Evolutionary conservation across 805 yeast genomes (phyloP).

Genomic region (Lachancea kluyveri): DNA sequence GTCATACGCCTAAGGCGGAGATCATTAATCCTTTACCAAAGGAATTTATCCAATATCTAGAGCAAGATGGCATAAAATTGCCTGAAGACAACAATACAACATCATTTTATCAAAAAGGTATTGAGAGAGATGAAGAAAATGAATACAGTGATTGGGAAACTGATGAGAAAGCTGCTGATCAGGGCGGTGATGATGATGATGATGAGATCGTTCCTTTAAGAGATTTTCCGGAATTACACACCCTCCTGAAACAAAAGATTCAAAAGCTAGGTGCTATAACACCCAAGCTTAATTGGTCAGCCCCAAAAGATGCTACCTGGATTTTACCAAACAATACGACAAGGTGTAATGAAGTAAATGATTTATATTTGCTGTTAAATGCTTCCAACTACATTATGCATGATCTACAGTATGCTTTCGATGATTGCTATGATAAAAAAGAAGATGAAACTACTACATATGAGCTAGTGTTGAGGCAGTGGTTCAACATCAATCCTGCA

Average conservation of each 20-base stretch:
- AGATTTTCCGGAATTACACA: slow-evolving; percentile 57
- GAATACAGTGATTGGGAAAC: slow-evolving; percentile 76
- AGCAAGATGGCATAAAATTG: slow-evolving; percentile 61
- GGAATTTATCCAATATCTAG: slow-evolving; percentile 52
- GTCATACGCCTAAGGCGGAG: slow-evolving; percentile 42
- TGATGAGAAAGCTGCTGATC: slow-evolving; percentile 30
- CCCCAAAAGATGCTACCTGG: slow-evolving; percentile 95
- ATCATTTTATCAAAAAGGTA: slow-evolving; percentile 30
- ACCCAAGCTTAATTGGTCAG: slow-evolving; percentile 95
- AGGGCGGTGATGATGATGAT: slow-evolving; percentile 19
- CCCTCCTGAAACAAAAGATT: slow-evolving; percentile 41
- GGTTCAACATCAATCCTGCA: slow-evolving; percentile 83
- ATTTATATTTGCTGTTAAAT: slow-evolving; percentile 73
- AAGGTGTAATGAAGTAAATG: slow-evolving; percentile 65
- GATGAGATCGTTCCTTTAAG: slow-evolving; percentile 32
- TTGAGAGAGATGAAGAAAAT: slow-evolving; percentile 43
- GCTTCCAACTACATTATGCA: slow-evolving; percentile 85
- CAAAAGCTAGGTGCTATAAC: slow-evolving; percentile 52
- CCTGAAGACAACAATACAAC: slow-evolving; percentile 39
- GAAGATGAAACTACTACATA: slow-evolving; percentile 22
- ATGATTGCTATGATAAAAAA: slow-evolving; percentile 35
- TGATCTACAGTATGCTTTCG: slow-evolving; percentile 72
- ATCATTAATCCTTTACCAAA: slow-evolving; percentile 54
- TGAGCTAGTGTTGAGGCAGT: slow-evolving; percentile 64
- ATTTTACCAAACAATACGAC: slow-evolving; percentile 71